A percentile compares a stretch with the other conserved stretches of the same genome.
phyloP scores from a whole-genome alignment of 2,329 filamentous ascomycete species.

The Fusarium tupiense region DNA sequence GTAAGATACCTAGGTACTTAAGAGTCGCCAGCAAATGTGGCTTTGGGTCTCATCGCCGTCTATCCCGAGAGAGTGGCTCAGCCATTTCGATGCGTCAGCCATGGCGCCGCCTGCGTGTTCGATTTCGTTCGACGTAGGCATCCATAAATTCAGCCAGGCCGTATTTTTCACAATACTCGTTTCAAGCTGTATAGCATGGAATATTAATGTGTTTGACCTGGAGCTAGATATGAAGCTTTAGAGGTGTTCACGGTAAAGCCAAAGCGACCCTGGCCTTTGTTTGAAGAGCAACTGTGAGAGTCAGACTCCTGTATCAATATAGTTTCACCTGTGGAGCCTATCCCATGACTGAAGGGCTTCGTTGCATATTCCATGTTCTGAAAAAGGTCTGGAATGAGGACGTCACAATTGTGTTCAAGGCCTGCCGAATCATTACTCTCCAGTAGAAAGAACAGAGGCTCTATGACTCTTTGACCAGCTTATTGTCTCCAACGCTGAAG shows the following conservation, averaged over 20 bases:
- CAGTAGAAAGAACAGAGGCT: not conserved
- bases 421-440: not conserved
- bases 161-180: conserved; percentile 2
- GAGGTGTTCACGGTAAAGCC: not conserved
- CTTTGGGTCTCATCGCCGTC: not conserved
- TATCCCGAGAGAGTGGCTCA: conserved; percentile 35
- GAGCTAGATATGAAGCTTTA: not conserved
- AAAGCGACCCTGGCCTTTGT: conserved; percentile 6
- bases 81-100: conserved; percentile 39
- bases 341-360: not conserved
- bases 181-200: conserved; percentile 7
- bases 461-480: not conserved
- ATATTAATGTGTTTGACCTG: not conserved
- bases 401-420: not conserved
- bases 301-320: conserved; percentile 13
- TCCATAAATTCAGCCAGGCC: not conserved
- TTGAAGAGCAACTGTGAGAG: not conserved
- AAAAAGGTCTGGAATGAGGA: conserved; percentile 17
- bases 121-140: conserved; percentile 4
- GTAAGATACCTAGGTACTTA: not conserved
- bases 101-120: conserved; percentile 37
- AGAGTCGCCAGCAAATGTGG: not conserved
- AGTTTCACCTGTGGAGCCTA: conserved; percentile 24
- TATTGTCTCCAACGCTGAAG: not conserved
- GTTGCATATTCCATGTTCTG: conserved; percentile 11